Conservation (phyloP, 1,139 yeast species). For the Candida tetrigidarum region DNA sequence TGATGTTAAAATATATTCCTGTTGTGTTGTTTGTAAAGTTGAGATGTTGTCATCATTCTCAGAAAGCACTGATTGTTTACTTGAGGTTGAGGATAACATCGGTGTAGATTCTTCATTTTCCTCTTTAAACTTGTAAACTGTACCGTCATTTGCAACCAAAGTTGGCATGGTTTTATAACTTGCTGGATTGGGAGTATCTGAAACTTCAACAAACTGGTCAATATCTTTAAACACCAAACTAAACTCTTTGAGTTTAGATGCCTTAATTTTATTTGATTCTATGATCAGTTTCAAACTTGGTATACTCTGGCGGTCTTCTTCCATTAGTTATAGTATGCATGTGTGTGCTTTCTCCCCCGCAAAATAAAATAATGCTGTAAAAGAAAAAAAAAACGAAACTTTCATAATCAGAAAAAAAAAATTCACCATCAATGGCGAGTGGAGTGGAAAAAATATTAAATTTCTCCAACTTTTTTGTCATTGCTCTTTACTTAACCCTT, state of each 20-base stretch:
- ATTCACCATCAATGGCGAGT: background rate
- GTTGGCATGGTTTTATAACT: conserved; percentile 14
- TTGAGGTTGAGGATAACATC: conserved; percentile 13
- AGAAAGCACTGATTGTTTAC: conserved; percentile 9
- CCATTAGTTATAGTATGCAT: background rate
- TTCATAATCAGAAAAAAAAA: conserved; percentile 8
- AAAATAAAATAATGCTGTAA: background rate
- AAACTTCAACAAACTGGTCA: conserved; percentile 16
- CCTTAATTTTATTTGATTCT: conserved; percentile 23
- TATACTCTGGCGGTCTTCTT: conserved; percentile 5
- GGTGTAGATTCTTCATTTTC: conserved; percentile 1
- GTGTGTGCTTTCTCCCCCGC: conserved; percentile 1
- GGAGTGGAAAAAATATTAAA: conserved; percentile 1
- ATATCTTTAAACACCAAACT: conserved; percentile 17
- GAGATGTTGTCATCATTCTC: conserved; percentile 11
- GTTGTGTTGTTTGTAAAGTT: conserved; percentile 15
- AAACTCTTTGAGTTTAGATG: conserved; percentile 23
- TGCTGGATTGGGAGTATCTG: conserved; percentile 15
- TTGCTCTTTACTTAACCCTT: background rate
- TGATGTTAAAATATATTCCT: conserved; percentile 11
- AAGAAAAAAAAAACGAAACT: too few species aligned
- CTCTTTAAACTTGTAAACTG: conserved; percentile 4
- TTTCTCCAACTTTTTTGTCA: conserved; percentile 3
- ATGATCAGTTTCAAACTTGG: conserved; percentile 26
- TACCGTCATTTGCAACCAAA: conserved; percentile 15